A percentile compares a stretch with the other conserved stretches of the same genome.
phyloP scores from a whole-genome alignment of 805 yeast genomes.

The Pichia kluyveri region DNA sequence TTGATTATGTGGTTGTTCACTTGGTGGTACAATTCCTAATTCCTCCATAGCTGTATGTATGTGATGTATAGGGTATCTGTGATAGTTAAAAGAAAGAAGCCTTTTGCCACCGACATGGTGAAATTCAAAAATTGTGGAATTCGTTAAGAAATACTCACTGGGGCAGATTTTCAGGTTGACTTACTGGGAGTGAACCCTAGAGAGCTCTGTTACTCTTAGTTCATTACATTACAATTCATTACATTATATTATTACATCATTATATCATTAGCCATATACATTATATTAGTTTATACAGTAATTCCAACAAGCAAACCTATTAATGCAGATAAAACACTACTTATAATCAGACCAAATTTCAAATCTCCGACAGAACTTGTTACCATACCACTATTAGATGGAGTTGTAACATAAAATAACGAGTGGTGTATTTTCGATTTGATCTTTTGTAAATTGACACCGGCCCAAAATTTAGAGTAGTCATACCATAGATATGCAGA shows the following conservation, averaged over 20 bases:
- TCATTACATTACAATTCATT: no score
- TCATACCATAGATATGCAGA: not conserved
- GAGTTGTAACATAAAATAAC: not conserved
- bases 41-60: conserved; percentile 41
- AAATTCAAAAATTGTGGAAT: no score
- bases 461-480: not conserved
- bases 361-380: not conserved
- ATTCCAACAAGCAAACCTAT: not conserved
- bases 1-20: conserved; percentile 7
- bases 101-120: not conserved
- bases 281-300: no score
- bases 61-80: no score
- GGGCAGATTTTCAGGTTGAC: no score
- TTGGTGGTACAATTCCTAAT: conserved; percentile 39
- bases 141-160: not conserved
- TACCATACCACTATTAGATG: not conserved
- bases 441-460: no score
- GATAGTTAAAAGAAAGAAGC: no score
- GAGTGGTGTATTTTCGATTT: not conserved
- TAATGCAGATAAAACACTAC: not conserved
- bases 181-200: no score
- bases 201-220: no score
- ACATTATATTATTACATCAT: no score
- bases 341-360: not conserved
- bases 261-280: no score